Evolutionary conservation across 345 rosid species (phyloP).

Genomic region (Laguncularia racemosa): DNA sequence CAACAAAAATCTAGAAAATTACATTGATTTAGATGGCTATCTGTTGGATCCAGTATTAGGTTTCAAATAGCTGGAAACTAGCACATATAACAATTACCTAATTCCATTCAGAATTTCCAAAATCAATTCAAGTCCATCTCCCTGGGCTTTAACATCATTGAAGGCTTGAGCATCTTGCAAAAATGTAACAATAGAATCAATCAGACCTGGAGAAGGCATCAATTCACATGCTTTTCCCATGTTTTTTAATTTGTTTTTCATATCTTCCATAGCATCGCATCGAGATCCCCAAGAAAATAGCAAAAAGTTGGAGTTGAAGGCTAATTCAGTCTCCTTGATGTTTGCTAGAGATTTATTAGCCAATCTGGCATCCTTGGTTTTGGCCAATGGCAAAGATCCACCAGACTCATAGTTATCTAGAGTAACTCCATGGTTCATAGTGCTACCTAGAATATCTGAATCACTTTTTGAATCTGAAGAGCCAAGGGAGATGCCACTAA

Average conservation of each 20-base stretch:
- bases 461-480: constrained; percentile 13
- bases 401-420: too few species aligned
- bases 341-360: too few species aligned
- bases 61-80: too few species aligned
- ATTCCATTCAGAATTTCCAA: too few species aligned
- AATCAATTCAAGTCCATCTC: too few species aligned
- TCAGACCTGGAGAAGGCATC: constrained; percentile 7
- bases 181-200: constrained; percentile 23
- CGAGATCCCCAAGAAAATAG: constrained; percentile 24
- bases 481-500: constrained; percentile 17
- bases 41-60: too few species aligned
- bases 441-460: constrained; percentile 1
- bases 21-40: too few species aligned
- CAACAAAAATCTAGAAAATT: too few species aligned
- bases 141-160: background rate
- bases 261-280: constrained; percentile 22
- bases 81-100: too few species aligned
- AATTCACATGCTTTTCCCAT: background rate
- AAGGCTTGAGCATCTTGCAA: constrained; percentile 13
- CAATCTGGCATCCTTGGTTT: too few species aligned
- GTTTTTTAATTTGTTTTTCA: constrained; percentile 16
- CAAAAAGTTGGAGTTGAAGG: constrained; percentile 13
- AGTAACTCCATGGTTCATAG: background rate
- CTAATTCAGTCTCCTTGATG: background rate
- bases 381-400: too few species aligned